Base-by-base conservation (phyloP, 192 early-diverging fungal species). In the Rhizophlyctis rosea region DNA sequence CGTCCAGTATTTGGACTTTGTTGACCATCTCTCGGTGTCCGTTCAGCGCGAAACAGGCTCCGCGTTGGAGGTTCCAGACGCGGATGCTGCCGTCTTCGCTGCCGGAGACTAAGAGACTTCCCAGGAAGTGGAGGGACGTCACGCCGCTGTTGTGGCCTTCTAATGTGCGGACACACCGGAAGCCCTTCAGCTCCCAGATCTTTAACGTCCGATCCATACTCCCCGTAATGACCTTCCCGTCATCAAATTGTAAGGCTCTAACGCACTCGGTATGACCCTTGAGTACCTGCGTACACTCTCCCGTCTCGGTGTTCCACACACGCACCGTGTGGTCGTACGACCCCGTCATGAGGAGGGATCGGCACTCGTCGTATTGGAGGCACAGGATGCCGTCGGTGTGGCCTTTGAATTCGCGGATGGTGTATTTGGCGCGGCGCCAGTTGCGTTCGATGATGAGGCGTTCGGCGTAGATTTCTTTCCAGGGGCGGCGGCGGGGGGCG, bases 381-480 rank as follows among this genome's bases (percentile, higher is more conserved):
- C 87, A 91, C 80, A 93, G 87, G 31, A 98, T 86, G 55, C 90
- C 91, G 72, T 96, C 94, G 2, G 86, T 84, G 66, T 98, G 96
- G 25, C 91, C 93, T 5, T 69, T 70, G 5, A 94, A 74, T 13
- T 78, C 76, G 7, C 76, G 83, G 52, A 80, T 64, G 13, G 68
- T 70, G 70, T 86, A 95, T 52, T 86, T 85, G 60, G 86, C 87
- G 58, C 86, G 86, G 55, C 95, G 78, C 96, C 96, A 99, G 77
- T 97, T 95, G 28, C 93, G 88, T 65, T 91, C 95, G 3, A 99
- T 87, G 11, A 90, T 80, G 33, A 92, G 76, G 14, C 96, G 88
- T 68, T 97, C 95, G 4, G 92, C 86, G 71, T 95, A 99, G 29
- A 99, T 88, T 49, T 87, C 86, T 76, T 99, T 99, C 95, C 95